A percentile compares a stretch with the other conserved stretches of the same genome.
Evolutionary conservation across 805 yeast genomes (phyloP).

Genomic region (Candida ficus): DNA sequence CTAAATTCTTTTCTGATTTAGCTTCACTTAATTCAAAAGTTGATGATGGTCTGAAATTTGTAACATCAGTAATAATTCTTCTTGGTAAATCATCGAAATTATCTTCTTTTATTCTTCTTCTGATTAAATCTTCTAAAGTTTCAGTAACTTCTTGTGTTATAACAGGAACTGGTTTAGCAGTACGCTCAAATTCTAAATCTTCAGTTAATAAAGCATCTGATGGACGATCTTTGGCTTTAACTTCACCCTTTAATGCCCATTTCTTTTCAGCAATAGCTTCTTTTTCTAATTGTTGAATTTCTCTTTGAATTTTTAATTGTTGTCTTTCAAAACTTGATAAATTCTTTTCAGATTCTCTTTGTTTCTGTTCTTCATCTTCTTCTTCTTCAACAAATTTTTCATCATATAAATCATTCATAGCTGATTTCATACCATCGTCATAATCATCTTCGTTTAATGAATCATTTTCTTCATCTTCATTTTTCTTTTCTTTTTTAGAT

Average conservation of each 20-base stretch:
- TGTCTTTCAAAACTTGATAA: slow-evolving; percentile 80
- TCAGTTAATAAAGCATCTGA: slow-evolving; percentile 78
- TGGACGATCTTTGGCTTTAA: slow-evolving; percentile 74
- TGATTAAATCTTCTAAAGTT: slow-evolving; percentile 80
- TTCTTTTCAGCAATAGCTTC: slow-evolving; percentile 87
- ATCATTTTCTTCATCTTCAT: slow-evolving; percentile 44
- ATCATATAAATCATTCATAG: slow-evolving; percentile 32
- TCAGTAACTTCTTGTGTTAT: slow-evolving; percentile 87
- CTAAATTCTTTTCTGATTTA: slow-evolving; percentile 82
- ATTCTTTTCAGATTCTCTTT: slow-evolving; percentile 25
- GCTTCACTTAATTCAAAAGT: slow-evolving; percentile 70
- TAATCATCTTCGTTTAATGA: slow-evolving; percentile 56
- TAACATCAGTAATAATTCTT: slow-evolving; percentile 60
- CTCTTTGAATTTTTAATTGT: slow-evolving; percentile 68
- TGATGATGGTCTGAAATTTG: slow-evolving; percentile 51
- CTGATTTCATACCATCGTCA: slow-evolving; percentile 54
- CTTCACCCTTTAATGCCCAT: slow-evolving; percentile 96
- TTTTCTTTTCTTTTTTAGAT: slow-evolving; percentile 26
- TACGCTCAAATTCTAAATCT: slow-evolving; percentile 84
- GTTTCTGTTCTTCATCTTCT: slow-evolving; percentile 31
- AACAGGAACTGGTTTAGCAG: slow-evolving; percentile 93
- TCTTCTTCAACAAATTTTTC: slow-evolving; percentile 36
- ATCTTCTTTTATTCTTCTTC: slow-evolving; percentile 67
- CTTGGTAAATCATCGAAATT: slow-evolving; percentile 84
- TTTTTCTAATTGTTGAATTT: slow-evolving; percentile 73